Evolutionary conservation across 805 yeast species (phyloP), one percentile per base, ranked within the genome.

Genomic region (Candida koratica): DNA sequence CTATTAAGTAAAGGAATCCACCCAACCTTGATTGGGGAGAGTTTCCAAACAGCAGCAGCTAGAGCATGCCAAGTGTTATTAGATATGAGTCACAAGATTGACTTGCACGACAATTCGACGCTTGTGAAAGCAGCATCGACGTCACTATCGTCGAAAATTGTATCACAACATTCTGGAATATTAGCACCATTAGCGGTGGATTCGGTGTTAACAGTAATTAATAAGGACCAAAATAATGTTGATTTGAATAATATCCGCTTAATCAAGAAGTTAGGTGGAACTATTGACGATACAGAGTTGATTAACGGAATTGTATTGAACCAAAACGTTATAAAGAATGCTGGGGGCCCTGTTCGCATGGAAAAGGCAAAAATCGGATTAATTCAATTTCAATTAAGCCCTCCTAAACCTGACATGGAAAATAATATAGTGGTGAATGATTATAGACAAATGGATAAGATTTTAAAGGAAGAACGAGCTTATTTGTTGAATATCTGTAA

Each of bases 391-490:
- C 98, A 85, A 71, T 75, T 88, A 44, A 86, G 96, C 14, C 96
- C 97, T 16, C 97, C 97, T 47, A 88, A 88, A 58, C 97, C 97
- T 14, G 97, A 88, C 56, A 83, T 94, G 83, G 98, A 93, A 67
- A 93, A 93, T 62, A 90, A 89, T 57, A 90, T 93, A 33, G 95
- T 93, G 39, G 97, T 93, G 37, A 93, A 85, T 56, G 99, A 93
- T 62, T 93, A 93, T 69, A 79, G 98, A 64, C 98, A 93, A 65
- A 93, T 93, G 99, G 99, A 93, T 64, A 93, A 90, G 68, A 93
- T 93, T 50, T 72, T 93, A 57, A 93, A 94, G 58, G 99, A 93
- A 66, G 98, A 93, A 71, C 81, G 99, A 59, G 93, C 96, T 18
- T 93, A 93, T 58, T 68, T 93, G 55, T 75, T 93, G 57, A 90